These are phyloP conservation scores for Zygotorulaspora sp. DNA, from an alignment of 805 yeast genomes.

Conservation along the genomic window DNA sequence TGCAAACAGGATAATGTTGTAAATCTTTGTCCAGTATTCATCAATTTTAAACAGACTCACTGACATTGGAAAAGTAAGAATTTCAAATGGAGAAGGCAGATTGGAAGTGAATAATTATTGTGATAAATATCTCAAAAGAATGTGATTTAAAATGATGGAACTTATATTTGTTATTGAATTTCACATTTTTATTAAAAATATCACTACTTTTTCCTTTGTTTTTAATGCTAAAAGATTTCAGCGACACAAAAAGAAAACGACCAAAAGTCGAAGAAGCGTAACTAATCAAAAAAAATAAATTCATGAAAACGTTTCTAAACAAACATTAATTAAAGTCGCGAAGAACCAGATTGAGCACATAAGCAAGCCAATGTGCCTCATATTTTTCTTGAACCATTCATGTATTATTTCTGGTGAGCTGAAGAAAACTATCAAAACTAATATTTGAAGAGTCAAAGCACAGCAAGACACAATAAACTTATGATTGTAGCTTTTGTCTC, in stretches of 20 bases:
- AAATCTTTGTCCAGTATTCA: not conserved
- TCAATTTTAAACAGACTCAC: too few species aligned
- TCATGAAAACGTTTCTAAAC: constrained; percentile 20
- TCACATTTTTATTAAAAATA: too few species aligned
- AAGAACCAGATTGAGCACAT: constrained; percentile 29
- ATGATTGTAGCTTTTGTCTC: constrained; percentile 10
- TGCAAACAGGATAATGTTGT: not conserved
- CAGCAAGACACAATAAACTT: constrained; percentile 29
- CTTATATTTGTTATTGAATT: too few species aligned
- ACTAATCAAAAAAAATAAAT: not conserved
- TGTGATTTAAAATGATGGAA: too few species aligned
- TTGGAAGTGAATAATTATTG: too few species aligned
- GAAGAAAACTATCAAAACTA: constrained; percentile 19
- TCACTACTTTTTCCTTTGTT: too few species aligned
- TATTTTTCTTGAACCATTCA: constrained; percentile 12
- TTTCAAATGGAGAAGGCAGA: too few species aligned
- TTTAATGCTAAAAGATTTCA: too few species aligned
- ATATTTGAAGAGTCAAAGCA: constrained; percentile 22
- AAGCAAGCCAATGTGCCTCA: constrained; percentile 21
- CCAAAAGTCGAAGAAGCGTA: not conserved
- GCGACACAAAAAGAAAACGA: not conserved
- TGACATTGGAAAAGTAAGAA: too few species aligned
- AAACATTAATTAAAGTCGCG: constrained; percentile 26
- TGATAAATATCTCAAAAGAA: too few species aligned
- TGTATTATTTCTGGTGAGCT: constrained; percentile 14